These are phyloP conservation scores for Vitis hybrid DNA, from an alignment of 177 flowering plant species.

Conservation along the genomic window DNA sequence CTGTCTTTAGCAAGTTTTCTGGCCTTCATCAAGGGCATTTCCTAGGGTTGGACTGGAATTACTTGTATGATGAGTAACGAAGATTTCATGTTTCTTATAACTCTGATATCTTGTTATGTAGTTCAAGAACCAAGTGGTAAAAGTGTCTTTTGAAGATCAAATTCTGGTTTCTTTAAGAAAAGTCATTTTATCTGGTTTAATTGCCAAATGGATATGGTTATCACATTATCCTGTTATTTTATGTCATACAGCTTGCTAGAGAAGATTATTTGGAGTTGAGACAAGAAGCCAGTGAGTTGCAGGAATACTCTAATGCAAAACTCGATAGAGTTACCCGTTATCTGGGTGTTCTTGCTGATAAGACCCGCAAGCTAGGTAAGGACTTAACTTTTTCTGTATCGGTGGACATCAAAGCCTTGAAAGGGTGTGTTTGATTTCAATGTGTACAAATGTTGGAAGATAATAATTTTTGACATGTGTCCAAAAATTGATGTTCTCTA, in stretches of 20 bases:
- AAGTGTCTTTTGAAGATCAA: no score
- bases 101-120: no score
- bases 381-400: neutral
- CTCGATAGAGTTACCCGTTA: constrained; percentile 90
- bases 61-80: no score
- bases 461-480: no score
- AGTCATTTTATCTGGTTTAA: neutral
- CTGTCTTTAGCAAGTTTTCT: no score
- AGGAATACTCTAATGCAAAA: constrained; percentile 94
- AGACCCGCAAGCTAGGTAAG: constrained; percentile 84
- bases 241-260: constrained; percentile 57
- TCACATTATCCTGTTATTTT: neutral
- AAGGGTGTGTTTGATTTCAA: neutral
- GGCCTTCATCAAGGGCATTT: no score
- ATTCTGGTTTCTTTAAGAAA: no score
- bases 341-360: constrained; percentile 92
- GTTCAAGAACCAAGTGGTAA: no score
- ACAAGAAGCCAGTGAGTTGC: constrained; percentile 88
- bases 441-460: no score
- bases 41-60: no score
- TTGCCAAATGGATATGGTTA: neutral
- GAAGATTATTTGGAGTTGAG: constrained; percentile 81
- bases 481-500: no score
- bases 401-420: neutral
- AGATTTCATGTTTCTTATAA: no score